Conservation (phyloP, 768 basidiomycete genomes). For the Strobilomyces echinocephalus region DNA sequence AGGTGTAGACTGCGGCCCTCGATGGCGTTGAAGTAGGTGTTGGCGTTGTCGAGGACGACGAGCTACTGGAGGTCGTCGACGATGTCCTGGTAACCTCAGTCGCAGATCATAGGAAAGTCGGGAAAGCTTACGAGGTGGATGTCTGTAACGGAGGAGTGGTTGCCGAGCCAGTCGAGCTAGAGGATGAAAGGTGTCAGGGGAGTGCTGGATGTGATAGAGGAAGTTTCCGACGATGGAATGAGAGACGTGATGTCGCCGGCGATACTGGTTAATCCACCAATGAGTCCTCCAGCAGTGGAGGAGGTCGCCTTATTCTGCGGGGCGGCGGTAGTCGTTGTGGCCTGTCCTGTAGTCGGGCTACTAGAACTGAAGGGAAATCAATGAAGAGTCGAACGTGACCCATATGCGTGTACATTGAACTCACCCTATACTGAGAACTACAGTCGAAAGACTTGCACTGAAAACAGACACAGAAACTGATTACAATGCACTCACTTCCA, state of each 20-base stretch:
- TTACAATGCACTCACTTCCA: constrained; percentile 23
- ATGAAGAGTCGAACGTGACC: background rate
- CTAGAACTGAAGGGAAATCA: constrained; percentile 10
- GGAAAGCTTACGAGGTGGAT: constrained; percentile 19
- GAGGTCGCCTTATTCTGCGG: constrained; percentile 1
- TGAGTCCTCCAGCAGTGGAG: constrained; percentile 1
- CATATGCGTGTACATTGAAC: constrained; percentile 1
- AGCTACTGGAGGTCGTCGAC: constrained; percentile 11
- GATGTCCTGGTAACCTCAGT: constrained; percentile 6
- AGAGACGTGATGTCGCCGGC: constrained; percentile 9
- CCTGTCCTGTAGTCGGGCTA: background rate
- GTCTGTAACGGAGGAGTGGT: constrained; percentile 2
- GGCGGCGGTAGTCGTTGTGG: background rate
- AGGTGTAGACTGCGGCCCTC: constrained; percentile 14
- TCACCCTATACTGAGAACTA: constrained; percentile 24
- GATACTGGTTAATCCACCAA: constrained; percentile 14
- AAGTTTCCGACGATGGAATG: constrained; percentile 16
- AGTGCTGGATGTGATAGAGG: constrained; percentile 8
- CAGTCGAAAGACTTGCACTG: background rate
- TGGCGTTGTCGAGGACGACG: constrained; percentile 8
- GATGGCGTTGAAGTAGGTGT: constrained; percentile 20
- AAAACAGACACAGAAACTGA: background rate
- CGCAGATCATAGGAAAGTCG: background rate
- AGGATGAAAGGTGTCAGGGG: constrained; percentile 19
- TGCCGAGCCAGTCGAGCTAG: constrained; percentile 27